Evolutionary conservation across 169 alveolate genomes (phyloP).

Genomic region (Plasmodium ovale): DNA sequence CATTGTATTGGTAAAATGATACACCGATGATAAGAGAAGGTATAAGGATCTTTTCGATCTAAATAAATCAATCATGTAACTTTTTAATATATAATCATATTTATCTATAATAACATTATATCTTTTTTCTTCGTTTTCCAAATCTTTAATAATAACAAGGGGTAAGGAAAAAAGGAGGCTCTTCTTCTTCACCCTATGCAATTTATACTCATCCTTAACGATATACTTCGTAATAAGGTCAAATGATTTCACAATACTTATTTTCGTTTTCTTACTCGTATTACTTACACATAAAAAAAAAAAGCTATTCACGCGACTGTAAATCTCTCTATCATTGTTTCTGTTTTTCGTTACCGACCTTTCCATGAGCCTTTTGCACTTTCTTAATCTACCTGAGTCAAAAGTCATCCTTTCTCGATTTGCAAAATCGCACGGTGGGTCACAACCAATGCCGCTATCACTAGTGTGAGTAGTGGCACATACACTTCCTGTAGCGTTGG

Average conservation of each 20-base stretch:
- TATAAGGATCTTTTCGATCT: conserved; percentile 19
- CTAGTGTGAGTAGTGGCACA: not conserved
- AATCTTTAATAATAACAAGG: conserved; percentile 32
- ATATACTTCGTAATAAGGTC: conserved; percentile 53
- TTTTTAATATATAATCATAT: conserved; percentile 70
- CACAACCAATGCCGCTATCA: not conserved
- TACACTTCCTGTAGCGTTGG: not conserved
- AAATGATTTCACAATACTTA: conserved; percentile 26
- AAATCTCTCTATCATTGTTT: conserved; percentile 28
- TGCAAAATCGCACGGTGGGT: not conserved
- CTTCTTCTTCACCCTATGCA: conserved; percentile 56
- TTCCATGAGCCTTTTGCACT: conserved; percentile 17
- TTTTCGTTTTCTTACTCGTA: conserved; percentile 36
- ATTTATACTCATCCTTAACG: conserved; percentile 56
- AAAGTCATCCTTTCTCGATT: not conserved
- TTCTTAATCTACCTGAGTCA: not conserved
- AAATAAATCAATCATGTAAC: conserved; percentile 48
- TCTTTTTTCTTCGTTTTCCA: conserved; percentile 41
- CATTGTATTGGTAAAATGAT: conserved; percentile 37
- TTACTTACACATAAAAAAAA: conserved; percentile 63
- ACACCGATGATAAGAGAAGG: conserved; percentile 35
- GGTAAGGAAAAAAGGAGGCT: conserved; percentile 49
- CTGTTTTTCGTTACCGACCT: conserved; percentile 12
- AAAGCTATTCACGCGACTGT: conserved; percentile 19
- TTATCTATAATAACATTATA: conserved; percentile 40